Evolutionary conservation across 1,284 basidiomycete genomes (phyloP), one percentile per base, ranked within the genome.

Genomic region (Mycosarcoma mackinlayi): DNA sequence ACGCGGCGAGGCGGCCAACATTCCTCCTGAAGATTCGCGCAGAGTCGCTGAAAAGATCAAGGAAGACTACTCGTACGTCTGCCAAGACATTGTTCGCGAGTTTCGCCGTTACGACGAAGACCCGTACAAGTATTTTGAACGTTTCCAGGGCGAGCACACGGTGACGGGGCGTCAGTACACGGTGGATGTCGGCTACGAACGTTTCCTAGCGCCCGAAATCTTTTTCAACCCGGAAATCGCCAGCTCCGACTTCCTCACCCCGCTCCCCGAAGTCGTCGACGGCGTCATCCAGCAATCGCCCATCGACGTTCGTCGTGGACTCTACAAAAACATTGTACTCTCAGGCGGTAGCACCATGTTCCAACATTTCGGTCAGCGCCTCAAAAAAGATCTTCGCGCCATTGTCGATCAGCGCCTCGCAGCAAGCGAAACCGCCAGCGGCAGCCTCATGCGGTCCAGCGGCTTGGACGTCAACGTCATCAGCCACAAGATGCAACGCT

Each of bases 141-240:
- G 94, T 68, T 98, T 90, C 80, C 90, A 96, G 34, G 94, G 94
- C 45, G 93, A 97, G 83, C 89, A 97, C 84, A 90, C 89, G 42
- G 94, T 96, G 30, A 98, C 94, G 0, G 91, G 93, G 25, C 82
- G 94, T 90, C 90, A 92, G 89, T 96, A 95, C 84, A 83, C 86
- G 49, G 86, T 98, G 44, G 95, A 99, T 79, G 89, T 99, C 61
- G 96, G 96, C 19, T 98, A 98, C 85, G 96, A 98, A 84, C 92
- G 96, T 33, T 99, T 99, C 88, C 89, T 99, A 35, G 95, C 95
- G 0, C 94, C 96, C 5, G 96, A 98, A 83, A 96, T 98, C 83
- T 98, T 98, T 86, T 98, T 98, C 88, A 98, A 98, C 85, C 96
- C 96, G 11, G 96, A 98, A 83, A 97, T 99, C 77, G 93, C 92